Conservation (phyloP, 768 basidiomycete species). For the Pluteus cervinus region DNA sequence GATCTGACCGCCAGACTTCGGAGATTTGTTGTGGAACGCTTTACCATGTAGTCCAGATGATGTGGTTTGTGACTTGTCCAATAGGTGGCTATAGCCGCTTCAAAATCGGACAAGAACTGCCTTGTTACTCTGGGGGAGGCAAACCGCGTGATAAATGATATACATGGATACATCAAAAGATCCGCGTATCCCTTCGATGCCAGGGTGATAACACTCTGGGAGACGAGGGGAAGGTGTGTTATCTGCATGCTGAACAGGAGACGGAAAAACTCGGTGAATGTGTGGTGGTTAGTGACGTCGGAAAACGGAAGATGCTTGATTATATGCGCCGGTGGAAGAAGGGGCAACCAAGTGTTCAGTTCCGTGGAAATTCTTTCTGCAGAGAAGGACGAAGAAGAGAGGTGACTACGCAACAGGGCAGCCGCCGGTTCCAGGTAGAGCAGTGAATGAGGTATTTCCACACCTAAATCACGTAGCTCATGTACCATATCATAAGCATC, state of each 20-base stretch:
- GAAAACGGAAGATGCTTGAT: conserved; percentile 19
- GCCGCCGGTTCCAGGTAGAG: conserved; percentile 23
- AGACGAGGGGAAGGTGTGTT: conserved; percentile 21
- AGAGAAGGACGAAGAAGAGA: too few relatives aligned
- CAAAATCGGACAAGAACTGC: conserved; percentile 34
- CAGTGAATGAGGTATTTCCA: conserved; percentile 22
- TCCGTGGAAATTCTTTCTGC: not conserved
- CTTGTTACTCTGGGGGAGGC: conserved; percentile 24
- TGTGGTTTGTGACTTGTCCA: conserved; percentile 8
- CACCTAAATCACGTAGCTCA: conserved; percentile 24
- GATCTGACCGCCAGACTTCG: conserved; percentile 34
- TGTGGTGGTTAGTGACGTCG: conserved; percentile 1
- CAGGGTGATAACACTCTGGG: conserved; percentile 25
- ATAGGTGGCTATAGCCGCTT: conserved; percentile 16
- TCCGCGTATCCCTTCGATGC: conserved; percentile 32
- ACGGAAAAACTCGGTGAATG: conserved; percentile 16
- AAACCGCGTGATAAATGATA: conserved; percentile 39
- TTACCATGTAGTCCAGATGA: conserved; percentile 3
- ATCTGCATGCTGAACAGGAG: conserved; percentile 17
- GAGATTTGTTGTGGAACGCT: conserved; percentile 15
- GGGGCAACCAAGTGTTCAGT: conserved; percentile 13
- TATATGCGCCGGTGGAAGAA: conserved; percentile 9
- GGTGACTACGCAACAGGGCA: too few relatives aligned
- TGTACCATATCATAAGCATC: conserved; percentile 24
- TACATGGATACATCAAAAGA: conserved; percentile 13